Evolutionary conservation across 2,329 filamentous ascomycete genomes (phyloP), one percentile per base, ranked within the genome.

Genomic region (Epichloe sylvatica): DNA sequence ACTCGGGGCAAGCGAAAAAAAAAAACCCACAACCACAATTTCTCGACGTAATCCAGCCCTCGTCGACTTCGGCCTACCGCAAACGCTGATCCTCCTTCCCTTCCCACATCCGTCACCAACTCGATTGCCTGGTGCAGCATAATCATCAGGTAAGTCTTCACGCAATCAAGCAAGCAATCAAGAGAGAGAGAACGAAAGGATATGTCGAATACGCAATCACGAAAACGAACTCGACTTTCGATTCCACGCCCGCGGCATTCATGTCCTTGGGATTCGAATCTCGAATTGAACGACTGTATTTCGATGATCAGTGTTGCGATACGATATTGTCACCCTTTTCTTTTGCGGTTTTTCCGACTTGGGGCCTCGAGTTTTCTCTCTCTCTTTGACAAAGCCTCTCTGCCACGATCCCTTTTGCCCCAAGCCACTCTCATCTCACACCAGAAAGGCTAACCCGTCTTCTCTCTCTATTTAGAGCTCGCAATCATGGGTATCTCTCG

Each of bases 401-500:
- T 36, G 30, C 21, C 15, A 8, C 15, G 33, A 19, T 47, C 39
- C 4, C 30, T 15, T 15, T 12, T 3, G 4, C 36, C 21, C n/a
- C 25, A n/a, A 19, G 17, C 3, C 35, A 9, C 11, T 17, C 5
- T 17, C 6, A 34, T 36, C 19, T 25, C 15, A 19, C 2, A 4
- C 40, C 15, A 34, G 15, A 15, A 36, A 30, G n/a, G 53, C 56
- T 57, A 52, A 63, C 55, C 51, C 23, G 5, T 52, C 43, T 53
- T 56, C 45, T 52, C 54, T 53, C 54, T 53, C 60, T 64, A 59
- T 34, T 17, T 71, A 83, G 78, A 78, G 77, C 78, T 76, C 76
- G 83, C 82, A 85, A 86, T 83, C 78, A 91, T 91, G 86, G 86
- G 92, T 98, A 97, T 98, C 80, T 96, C 91, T 77, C 87, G 92